phyloP scores from a whole-genome alignment of 1,284 basidiomycete genomes.

The Puccinia hordei region DNA sequence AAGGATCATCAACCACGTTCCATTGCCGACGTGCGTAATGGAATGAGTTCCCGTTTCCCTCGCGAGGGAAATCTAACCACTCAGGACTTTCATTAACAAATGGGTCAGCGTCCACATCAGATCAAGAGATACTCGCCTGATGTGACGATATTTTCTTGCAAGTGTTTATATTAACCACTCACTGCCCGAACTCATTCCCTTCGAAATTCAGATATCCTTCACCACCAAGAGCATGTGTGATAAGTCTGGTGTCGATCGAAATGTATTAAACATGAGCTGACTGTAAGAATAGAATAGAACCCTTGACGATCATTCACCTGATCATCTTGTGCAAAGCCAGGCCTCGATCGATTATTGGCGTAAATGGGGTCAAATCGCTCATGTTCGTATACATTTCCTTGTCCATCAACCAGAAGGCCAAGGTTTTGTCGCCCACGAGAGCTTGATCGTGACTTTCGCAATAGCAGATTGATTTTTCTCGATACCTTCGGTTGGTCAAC shows the following conservation, averaged over 20 bases:
- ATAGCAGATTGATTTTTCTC: slow-evolving; percentile 90
- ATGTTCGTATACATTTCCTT: slow-evolving; percentile 99
- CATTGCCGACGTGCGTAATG: slow-evolving; percentile 89
- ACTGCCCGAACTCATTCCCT: slow-evolving; percentile 68
- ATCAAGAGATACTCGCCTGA: slow-evolving; percentile 68
- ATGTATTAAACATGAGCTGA: not conserved
- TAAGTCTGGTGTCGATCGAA: slow-evolving; percentile 65
- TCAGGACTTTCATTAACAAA: slow-evolving; percentile 43
- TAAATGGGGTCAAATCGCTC: slow-evolving; percentile 84
- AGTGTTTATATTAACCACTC: slow-evolving; percentile 29
- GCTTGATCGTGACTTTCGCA: slow-evolving; percentile 98
- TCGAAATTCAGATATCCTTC: slow-evolving; percentile 98
- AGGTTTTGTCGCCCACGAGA: slow-evolving; percentile 93
- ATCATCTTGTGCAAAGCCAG: slow-evolving; percentile 96
- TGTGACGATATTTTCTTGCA: slow-evolving; percentile 77
- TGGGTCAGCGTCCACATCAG: not conserved
- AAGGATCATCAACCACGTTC: slow-evolving; percentile 82
- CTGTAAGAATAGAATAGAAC: slow-evolving; percentile 1
- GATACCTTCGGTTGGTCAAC: slow-evolving; percentile 81
- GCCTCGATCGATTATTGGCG: slow-evolving; percentile 83
- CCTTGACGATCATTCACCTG: slow-evolving; percentile 65
- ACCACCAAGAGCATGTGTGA: slow-evolving; percentile 88
- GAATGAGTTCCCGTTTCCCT: slow-evolving; percentile 91
- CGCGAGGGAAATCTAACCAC: slow-evolving; percentile 98
- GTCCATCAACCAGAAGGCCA: slow-evolving; percentile 99